Conservation (phyloP, 345 rosid genomes). For the Linum tenue region DNA sequence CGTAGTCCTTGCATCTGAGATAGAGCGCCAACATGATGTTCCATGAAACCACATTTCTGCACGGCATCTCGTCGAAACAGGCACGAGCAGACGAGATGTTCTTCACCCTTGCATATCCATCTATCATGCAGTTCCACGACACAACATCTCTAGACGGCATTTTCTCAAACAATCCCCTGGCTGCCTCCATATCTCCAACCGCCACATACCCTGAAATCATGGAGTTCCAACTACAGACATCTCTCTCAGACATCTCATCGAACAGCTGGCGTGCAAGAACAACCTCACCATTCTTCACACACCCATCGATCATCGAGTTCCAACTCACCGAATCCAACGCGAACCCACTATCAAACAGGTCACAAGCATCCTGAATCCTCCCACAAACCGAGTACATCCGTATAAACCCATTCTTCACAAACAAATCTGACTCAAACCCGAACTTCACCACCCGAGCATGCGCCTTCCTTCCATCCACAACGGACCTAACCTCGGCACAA, state of each 20-base stretch:
- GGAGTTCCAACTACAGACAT: constrained; percentile 23
- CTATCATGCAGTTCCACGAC: constrained; percentile 28
- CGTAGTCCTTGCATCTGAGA: constrained; percentile 38
- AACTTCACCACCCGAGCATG: constrained; percentile 15
- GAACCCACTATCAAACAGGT: constrained; percentile 21
- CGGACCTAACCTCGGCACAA: constrained; percentile 35
- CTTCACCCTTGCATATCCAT: constrained; percentile 19
- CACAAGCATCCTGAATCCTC: constrained; percentile 19
- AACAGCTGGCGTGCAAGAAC: constrained; percentile 41
- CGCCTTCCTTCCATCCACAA: constrained; percentile 21
- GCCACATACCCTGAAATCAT: constrained; percentile 10
- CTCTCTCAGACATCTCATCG: constrained; percentile 25
- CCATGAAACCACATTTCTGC: constrained; percentile 28
- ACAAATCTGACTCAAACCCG: constrained; percentile 28
- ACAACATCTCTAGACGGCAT: constrained; percentile 21
- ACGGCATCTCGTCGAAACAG: constrained; percentile 24
- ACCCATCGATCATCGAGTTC: constrained; percentile 30
- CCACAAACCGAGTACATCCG: constrained; percentile 20
- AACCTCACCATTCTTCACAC: constrained; percentile 21
- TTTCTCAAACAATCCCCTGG: constrained; percentile 20
- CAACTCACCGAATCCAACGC: constrained; percentile 25
- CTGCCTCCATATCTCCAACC: constrained; percentile 24
- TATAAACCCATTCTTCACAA: constrained; percentile 24
- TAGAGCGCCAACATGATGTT: constrained; percentile 38
- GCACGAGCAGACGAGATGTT: constrained; percentile 21